Conservation (phyloP, 2,329 filamentous ascomycete species). For the Cladosporium sp. region DNA sequence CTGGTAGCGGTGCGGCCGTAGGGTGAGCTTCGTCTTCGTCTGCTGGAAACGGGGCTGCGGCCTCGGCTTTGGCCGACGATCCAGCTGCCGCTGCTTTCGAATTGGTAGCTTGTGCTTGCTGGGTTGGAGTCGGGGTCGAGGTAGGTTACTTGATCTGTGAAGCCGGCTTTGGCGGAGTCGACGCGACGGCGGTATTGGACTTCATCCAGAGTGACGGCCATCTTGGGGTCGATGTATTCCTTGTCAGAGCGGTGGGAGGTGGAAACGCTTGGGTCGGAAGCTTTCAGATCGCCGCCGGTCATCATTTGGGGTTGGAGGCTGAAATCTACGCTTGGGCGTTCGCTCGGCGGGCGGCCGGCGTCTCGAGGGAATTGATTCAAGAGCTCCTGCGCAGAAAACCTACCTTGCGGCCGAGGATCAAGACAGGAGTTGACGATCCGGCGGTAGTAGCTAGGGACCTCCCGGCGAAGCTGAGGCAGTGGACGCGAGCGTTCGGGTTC, state of each 20-base stretch:
- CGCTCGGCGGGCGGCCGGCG: conserved; percentile 10
- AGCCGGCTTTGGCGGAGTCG: conserved; percentile 14
- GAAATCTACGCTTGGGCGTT: conserved; percentile 2
- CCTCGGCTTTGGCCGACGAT: conserved; percentile 35
- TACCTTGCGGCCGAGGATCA: conserved; percentile 64
- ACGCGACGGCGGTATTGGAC: conserved; percentile 28
- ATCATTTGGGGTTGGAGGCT: conserved; percentile 2
- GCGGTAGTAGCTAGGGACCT: conserved; percentile 74
- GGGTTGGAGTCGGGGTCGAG: conserved; percentile 33
- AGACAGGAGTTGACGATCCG: conserved; percentile 72
- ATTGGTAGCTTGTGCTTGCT: conserved; percentile 39
- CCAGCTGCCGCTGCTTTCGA: conserved; percentile 42
- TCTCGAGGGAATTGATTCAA: conserved; percentile 60
- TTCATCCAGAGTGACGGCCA: conserved; percentile 41
- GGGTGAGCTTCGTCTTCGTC: conserved; percentile 27
- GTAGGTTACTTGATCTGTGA: conserved; percentile 28
- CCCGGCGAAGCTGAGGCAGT: conserved; percentile 51
- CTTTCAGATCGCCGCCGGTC: conserved; percentile 2
- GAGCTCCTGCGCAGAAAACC: conserved; percentile 68
- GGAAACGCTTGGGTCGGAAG: conserved; percentile 34
- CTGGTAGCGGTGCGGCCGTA: conserved; percentile 29
- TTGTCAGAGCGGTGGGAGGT: conserved; percentile 39
- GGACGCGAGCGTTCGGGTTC: conserved; percentile 80
- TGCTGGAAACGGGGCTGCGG: conserved; percentile 32
- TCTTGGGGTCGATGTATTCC: conserved; percentile 44